phyloP scores from a whole-genome alignment of 2,329 filamentous ascomycete genomes.

The Penicillium crustosum region DNA sequence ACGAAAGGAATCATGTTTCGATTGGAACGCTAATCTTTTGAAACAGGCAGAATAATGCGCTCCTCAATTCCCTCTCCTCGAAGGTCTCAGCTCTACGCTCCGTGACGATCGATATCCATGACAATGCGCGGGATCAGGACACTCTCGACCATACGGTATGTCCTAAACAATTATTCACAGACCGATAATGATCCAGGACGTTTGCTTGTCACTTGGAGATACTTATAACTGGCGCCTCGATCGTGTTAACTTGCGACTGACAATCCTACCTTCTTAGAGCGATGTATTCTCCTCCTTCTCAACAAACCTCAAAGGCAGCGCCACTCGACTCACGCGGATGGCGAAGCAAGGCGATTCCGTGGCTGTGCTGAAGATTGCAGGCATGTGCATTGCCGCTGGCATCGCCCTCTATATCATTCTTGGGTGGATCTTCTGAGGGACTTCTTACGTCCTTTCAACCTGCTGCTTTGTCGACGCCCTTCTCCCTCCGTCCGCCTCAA shows the following conservation, averaged over 20 bases:
- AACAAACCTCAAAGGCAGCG: constrained; percentile 78
- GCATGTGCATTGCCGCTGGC: constrained; percentile 72
- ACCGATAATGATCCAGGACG: not conserved
- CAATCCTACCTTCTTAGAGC: constrained; percentile 51
- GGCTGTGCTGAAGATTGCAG: constrained; percentile 84
- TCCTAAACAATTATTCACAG: constrained; percentile 15
- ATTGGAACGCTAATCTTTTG: not conserved
- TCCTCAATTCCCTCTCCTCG: constrained; percentile 82
- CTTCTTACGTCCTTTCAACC: not conserved
- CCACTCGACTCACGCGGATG: constrained; percentile 81
- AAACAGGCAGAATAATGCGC: constrained; percentile 82
- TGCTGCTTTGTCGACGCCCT: not conserved
- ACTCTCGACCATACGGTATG: constrained; percentile 83
- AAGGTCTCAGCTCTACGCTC: constrained; percentile 91
- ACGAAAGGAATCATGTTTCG: not conserved
- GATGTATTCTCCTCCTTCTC: constrained; percentile 91
- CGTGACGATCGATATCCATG: constrained; percentile 97
- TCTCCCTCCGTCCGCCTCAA: not conserved
- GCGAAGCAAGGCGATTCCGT: constrained; percentile 86
- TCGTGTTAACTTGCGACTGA: constrained; percentile 2
- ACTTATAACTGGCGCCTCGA: too few relatives aligned
- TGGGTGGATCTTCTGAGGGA: constrained; percentile 57
- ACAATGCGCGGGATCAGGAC: constrained; percentile 84
- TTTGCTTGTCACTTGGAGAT: not conserved
- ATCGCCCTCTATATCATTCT: constrained; percentile 73